Base-by-base conservation (phyloP, 2,329 filamentous ascomycete species). In the Fusarium pilosicola region DNA sequence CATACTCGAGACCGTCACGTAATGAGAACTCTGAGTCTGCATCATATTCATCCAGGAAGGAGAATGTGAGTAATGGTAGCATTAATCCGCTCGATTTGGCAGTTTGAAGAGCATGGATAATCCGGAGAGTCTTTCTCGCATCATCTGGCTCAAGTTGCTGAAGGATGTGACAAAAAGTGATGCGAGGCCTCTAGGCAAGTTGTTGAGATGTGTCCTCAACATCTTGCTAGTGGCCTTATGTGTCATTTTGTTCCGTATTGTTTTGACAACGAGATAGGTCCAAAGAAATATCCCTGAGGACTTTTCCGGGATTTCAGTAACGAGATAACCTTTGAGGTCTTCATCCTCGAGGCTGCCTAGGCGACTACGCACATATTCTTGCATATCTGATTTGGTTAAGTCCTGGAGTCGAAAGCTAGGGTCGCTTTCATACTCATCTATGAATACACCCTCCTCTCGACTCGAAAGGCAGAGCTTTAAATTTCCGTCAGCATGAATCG, bases 281-380 rank as follows among this genome's bases (percentile, higher is more conserved):
- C 42, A 63, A 0, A 63, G n/a, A 1, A 63, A 63, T 2, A 63
- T 48, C 0, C 54, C 61, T 0, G 28, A 59, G 1, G 54, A 59
- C 11, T 1, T 48, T 1, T 7, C 1, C 3, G 28, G 8, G 2
- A 63, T 32, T 13, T 15, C 18, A 2, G 20, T 1, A 4, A 9
- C 32, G 5, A 63, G 13, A 3, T 24, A 2, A 0, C 12, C 0
- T 7, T 20, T 39, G 0, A 45, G 10, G 3, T 2, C 1, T 7
- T 62, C n/a, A 7, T 63, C n/a, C 5, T 22, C 2, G 1, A 63
- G 34, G 4, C 5, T 12, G 1, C 18, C 7, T 1, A 63, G 17
- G 1, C 36, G 55, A 4, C 10, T 20, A 0, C 13, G 5, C 4
- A 39, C 36, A 26, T 63, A 63, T 0, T 7, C 2, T 3, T n/a